Percentiles rank a stretch among this genome's conserved stretches.
Conservation (phyloP, 371 early-diverging fungal genomes). For the Rhizopus stolonifer region DNA sequence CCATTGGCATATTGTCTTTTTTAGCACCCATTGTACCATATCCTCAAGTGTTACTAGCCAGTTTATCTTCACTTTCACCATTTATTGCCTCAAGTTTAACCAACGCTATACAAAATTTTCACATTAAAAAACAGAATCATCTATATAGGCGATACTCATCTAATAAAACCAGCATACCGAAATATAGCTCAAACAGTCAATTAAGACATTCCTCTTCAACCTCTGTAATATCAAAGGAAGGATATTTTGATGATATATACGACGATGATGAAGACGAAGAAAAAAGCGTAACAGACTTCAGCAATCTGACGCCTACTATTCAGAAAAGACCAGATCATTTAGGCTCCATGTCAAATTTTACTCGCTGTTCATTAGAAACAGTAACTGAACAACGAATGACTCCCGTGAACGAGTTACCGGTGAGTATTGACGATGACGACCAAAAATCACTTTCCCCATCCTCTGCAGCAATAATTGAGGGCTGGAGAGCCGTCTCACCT, state of each 20-base stretch:
- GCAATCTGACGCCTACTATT: conserved; percentile 14
- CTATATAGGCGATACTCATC: conserved; percentile 3
- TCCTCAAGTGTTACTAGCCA: conserved; percentile 48
- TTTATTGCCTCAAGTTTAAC: conserved; percentile 54
- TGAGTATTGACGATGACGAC: not conserved
- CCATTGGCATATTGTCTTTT: conserved; percentile 62
- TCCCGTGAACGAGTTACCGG: not conserved
- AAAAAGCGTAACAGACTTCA: conserved; percentile 3
- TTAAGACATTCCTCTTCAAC: conserved; percentile 11
- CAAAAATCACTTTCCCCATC: conserved; percentile 25
- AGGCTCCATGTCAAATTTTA: conserved; percentile 28
- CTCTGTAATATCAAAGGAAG: not conserved
- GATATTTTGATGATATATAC: not conserved
- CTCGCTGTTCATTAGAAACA: conserved; percentile 35
- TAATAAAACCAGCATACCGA: not conserved
- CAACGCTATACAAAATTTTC: conserved; percentile 35
- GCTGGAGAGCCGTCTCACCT: conserved; percentile 36
- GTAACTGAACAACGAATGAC: conserved; percentile 22
- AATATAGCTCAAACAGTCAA: not conserved
- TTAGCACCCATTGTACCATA: conserved; percentile 63
- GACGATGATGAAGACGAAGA: conserved; percentile 8
- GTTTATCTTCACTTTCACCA: conserved; percentile 51
- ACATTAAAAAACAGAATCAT: conserved; percentile 19
- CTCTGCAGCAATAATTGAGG: conserved; percentile 33
- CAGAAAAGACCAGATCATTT: conserved; percentile 24